A percentile compares a stretch with the other conserved stretches of the same genome.
phyloP scores from a whole-genome alignment of 1,284 basidiomycete genomes.

The Sporisorium reilianum region DNA sequence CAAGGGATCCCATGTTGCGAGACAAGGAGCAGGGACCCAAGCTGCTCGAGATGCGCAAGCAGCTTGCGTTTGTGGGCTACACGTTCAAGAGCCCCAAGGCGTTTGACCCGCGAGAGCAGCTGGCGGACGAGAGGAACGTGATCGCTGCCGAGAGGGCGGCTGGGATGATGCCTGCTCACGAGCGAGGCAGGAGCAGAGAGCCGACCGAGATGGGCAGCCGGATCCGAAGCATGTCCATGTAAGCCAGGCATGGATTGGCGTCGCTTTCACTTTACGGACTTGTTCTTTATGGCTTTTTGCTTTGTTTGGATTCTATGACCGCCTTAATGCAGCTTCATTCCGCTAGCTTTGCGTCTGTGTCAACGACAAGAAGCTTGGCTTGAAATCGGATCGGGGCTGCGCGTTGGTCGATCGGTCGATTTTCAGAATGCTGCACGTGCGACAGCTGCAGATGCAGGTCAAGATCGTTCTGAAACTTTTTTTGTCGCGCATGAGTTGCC shows the following conservation, averaged over 20 bases:
- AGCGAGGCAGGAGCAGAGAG: slow-evolving; percentile 29
- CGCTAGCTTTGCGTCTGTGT: too few relatives aligned
- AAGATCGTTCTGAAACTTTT: neutral
- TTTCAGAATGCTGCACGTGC: neutral
- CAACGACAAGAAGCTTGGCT: too few relatives aligned
- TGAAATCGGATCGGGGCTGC: neutral
- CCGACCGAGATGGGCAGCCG: slow-evolving; percentile 52
- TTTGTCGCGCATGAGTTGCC: neutral
- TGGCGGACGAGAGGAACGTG: slow-evolving; percentile 45
- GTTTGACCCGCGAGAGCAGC: slow-evolving; percentile 55
- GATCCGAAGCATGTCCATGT: slow-evolving; percentile 65
- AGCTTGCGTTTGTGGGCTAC: slow-evolving; percentile 80
- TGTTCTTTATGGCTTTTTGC: neutral
- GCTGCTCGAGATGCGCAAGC: slow-evolving; percentile 89
- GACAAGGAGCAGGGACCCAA: slow-evolving; percentile 85
- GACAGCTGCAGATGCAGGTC: neutral
- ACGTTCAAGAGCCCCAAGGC: slow-evolving; percentile 64
- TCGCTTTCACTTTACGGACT: slow-evolving; percentile 9
- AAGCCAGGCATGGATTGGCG: too few relatives aligned
- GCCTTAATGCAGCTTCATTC: neutral
- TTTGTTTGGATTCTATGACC: neutral
- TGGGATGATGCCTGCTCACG: slow-evolving; percentile 15
- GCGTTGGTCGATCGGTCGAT: neutral
- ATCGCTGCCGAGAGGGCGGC: slow-evolving; percentile 45
- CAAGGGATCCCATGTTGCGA: slow-evolving; percentile 86